Conservation (phyloP, 2,329 filamentous ascomycete genomes). For the Ophiocordyceps camponoti-leonardi region DNA sequence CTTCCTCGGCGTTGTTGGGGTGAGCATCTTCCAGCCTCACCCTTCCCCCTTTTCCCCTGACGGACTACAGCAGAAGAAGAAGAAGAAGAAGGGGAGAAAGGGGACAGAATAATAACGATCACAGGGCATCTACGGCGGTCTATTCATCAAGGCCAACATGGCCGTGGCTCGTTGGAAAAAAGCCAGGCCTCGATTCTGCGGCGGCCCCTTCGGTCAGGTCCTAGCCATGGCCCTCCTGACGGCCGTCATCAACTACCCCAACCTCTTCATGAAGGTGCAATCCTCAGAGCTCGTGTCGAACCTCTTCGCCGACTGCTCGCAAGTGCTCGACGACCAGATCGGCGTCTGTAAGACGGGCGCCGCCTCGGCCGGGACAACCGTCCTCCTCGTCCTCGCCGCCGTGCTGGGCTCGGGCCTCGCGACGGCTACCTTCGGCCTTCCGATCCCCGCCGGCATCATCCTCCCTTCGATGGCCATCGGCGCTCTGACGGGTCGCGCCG, state of each 20-base stretch:
- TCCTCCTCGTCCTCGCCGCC: slow-evolving; percentile 65
- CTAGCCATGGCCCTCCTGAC: slow-evolving; percentile 57
- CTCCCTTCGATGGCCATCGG: slow-evolving; percentile 97
- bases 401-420: slow-evolving; percentile 68
- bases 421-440: slow-evolving; percentile 92
- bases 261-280: slow-evolving; percentile 87
- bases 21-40: neutral
- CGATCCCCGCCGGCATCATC: slow-evolving; percentile 94
- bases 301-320: slow-evolving; percentile 75
- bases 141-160: slow-evolving; percentile 97
- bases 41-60: neutral
- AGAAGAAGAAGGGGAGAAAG: neutral
- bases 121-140: slow-evolving; percentile 75
- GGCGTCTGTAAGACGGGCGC: slow-evolving; percentile 61
- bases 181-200: slow-evolving; percentile 59
- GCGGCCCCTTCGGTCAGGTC: slow-evolving; percentile 71
- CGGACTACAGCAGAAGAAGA: neutral
- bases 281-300: slow-evolving; percentile 99
- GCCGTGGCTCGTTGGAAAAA: slow-evolving; percentile 88
- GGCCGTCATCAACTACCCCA: slow-evolving; percentile 85
- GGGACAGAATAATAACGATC: neutral
- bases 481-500: slow-evolving; percentile 77
- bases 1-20: slow-evolving; percentile 73
- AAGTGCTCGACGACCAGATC: slow-evolving; percentile 74
- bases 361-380: slow-evolving; percentile 60